These are phyloP conservation scores for Chrysoporthe cubensis DNA, from an alignment of 2,329 filamentous ascomycete genomes.

Conservation along the genomic window DNA sequence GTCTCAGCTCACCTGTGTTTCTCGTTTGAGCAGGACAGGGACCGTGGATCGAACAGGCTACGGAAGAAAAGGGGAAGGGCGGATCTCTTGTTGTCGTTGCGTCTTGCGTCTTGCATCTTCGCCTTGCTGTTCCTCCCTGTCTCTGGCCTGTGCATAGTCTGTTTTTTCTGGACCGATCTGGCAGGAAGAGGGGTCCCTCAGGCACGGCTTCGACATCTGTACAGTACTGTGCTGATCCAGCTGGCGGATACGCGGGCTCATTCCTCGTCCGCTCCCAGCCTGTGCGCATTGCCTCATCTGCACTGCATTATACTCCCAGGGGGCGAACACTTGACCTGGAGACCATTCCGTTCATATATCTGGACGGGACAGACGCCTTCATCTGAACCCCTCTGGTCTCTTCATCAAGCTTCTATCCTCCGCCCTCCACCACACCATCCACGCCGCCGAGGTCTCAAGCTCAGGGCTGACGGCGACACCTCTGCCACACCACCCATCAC, in stretches of 20 bases:
- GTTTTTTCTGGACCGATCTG: constrained; percentile 19
- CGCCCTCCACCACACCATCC: neutral
- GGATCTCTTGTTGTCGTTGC: constrained; percentile 5
- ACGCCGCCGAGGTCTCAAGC: neutral
- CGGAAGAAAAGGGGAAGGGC: neutral
- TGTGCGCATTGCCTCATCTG: constrained; percentile 15
- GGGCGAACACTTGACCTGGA: constrained; percentile 11
- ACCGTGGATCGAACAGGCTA: neutral
- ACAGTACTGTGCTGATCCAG: constrained; percentile 6
- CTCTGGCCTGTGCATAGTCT: constrained; percentile 7
- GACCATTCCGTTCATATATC: constrained; percentile 22
- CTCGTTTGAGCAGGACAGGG: constrained; percentile 24
- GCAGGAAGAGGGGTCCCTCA: constrained; percentile 19
- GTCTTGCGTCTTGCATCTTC: constrained; percentile 8
- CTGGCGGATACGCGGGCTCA: constrained; percentile 17
- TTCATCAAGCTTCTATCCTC: neutral
- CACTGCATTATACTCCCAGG: constrained; percentile 6
- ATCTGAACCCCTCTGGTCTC: neutral
- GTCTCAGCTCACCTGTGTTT: constrained; percentile 9
- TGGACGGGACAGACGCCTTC: constrained; percentile 18
- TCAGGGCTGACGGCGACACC: neutral
- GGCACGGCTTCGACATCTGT: constrained; percentile 7
- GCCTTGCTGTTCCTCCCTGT: neutral
- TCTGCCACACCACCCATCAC: constrained; percentile 10
- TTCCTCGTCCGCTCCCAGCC: constrained; percentile 22